These are phyloP conservation scores for Yarrowia osloensis DNA, from an alignment of 805 yeast species.

Conservation along the genomic window DNA sequence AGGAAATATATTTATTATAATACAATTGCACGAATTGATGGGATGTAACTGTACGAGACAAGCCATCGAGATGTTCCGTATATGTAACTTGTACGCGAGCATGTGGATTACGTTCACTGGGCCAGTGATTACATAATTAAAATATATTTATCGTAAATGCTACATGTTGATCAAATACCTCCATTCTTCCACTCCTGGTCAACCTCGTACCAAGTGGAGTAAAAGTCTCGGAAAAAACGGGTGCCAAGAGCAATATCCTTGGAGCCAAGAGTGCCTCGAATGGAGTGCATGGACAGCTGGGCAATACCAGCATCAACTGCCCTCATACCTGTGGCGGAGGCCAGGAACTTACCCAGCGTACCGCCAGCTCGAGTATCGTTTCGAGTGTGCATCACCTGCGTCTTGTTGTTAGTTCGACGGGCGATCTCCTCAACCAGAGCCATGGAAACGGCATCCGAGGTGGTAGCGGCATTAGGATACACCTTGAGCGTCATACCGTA, in stretches of 20 bases:
- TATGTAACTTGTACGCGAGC: too few species aligned
- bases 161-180: constrained; percentile 37
- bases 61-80: too few species aligned
- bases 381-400: constrained; percentile 83
- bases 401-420: constrained; percentile 57
- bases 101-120: too few species aligned
- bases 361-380: constrained; percentile 87
- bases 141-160: too few species aligned
- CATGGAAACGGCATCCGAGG: constrained; percentile 73
- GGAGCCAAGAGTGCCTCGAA: constrained; percentile 77
- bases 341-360: constrained; percentile 71
- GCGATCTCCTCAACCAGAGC: constrained; percentile 74
- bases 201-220: constrained; percentile 63
- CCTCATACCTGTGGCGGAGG: constrained; percentile 45
- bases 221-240: constrained; percentile 71
- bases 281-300: constrained; percentile 83
- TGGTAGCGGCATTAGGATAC: constrained; percentile 82
- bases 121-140: too few species aligned
- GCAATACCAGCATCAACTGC: constrained; percentile 82
- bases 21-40: not conserved
- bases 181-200: constrained; percentile 42
- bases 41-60: too few species aligned
- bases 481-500: constrained; percentile 68
- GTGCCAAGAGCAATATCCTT: constrained; percentile 75
- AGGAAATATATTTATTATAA: not conserved